A percentile compares a stretch with the other conserved stretches of the same genome.
Conservation (phyloP, 2,329 filamentous ascomycete genomes). For the Colletotrichum sp. region DNA sequence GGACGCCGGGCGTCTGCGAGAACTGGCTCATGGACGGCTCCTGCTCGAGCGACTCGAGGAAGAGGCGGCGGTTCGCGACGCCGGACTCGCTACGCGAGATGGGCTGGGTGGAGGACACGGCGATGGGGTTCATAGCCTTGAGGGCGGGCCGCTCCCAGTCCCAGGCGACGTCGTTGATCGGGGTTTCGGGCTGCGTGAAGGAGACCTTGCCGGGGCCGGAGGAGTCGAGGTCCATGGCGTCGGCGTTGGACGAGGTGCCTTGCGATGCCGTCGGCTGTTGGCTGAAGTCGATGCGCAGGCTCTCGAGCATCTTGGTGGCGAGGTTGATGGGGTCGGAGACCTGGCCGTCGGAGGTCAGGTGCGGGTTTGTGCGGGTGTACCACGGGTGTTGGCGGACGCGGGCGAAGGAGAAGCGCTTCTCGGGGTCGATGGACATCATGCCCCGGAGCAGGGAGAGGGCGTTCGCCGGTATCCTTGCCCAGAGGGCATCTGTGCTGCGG, state of each 20-base stretch:
- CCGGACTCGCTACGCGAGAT: constrained; percentile 36
- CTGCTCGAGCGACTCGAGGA: constrained; percentile 73
- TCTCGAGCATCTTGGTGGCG: constrained; percentile 95
- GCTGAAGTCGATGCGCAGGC: constrained; percentile 85
- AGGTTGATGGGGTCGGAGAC: constrained; percentile 81
- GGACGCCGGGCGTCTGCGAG: constrained; percentile 77
- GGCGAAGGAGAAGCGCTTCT: constrained; percentile 80
- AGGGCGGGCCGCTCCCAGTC: constrained; percentile 84
- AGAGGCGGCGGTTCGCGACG: constrained; percentile 36
- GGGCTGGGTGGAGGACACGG: constrained; percentile 57
- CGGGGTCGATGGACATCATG: constrained; percentile 85
- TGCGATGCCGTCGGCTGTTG: constrained; percentile 64
- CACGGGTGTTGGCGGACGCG: constrained; percentile 91
- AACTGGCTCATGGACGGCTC: constrained; percentile 91
- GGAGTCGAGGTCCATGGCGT: constrained; percentile 75
- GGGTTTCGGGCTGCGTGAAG: constrained; percentile 85
- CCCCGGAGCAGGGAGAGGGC: constrained; percentile 85
- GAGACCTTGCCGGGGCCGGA: constrained; percentile 57
- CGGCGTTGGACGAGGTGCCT: constrained; percentile 33
- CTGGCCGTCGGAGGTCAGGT: constrained; percentile 75
- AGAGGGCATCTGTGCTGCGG: constrained; percentile 84
- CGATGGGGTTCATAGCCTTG: constrained; percentile 52
- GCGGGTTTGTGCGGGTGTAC: constrained; percentile 85
- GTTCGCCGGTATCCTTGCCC: constrained; percentile 76
- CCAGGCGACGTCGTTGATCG: constrained; percentile 75